Evolutionary conservation across 1,284 basidiomycete genomes (phyloP), one percentile per base, ranked within the genome.

Genomic region (Somion occarium): DNA sequence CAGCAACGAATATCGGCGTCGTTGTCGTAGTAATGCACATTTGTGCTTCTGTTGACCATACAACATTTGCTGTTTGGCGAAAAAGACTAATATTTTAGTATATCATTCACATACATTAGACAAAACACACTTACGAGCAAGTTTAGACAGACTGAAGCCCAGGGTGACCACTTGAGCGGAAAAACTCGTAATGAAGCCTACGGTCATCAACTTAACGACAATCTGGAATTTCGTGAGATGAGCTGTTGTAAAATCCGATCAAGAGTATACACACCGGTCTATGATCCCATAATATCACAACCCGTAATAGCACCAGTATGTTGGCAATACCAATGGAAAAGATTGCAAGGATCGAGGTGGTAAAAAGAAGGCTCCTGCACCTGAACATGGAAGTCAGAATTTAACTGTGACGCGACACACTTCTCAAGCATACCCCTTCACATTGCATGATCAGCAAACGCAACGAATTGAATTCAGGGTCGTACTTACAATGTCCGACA

Each of bases 261-360:
- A 46, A 26, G 7, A 43, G 38, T 5, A 1, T 20, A 46, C 62
- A 49, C 52, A 67, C 65, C 20, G 62, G 60, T 0, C 60, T 52
- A 43, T 61, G 60, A 20, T 65, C 64, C 65, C 65, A 67, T n/a
- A 67, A 53, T 13, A 63, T 61, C 26, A 65, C 56, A 1, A 67
- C 65, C 12, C 65, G 60, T 23, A 63, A 54, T 13, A 65, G 53
- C n/a, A 65, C 61, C 44, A 67, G 60, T 30, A 62, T 51, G 51
- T 67, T 64, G n/a, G 60, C 63, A 24, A 64, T 59, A 5, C 59
- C 63, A 26, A 63, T 53, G 11, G 64, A 65, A n/a, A 59, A 27
- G 39, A 64, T 55, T 9, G 60, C 59, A 20, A 64, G 39, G 53
- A 61, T 60, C 11, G 61, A 59, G 11, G 54, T 59, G 0, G 53